These are phyloP conservation scores for Agaricales sp. DNA, from an alignment of 1,284 basidiomycete genomes.

Conservation along the genomic window DNA sequence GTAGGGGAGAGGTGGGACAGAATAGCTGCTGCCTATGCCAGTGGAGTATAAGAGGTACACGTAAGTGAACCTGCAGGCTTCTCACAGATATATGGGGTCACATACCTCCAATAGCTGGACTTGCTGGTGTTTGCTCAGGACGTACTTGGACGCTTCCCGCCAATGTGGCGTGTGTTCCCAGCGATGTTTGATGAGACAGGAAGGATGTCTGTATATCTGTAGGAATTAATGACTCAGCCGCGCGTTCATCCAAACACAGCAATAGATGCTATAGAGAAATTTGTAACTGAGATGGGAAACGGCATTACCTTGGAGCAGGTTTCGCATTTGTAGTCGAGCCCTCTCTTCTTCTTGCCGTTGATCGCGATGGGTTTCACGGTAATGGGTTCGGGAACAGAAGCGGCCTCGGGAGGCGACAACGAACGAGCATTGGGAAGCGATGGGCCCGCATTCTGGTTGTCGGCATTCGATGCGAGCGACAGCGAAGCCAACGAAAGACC, in stretches of 20 bases:
- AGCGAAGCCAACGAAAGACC: conserved; percentile 37
- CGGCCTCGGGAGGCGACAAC: conserved; percentile 6
- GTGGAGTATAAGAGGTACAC: neutral
- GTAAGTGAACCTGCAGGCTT: neutral
- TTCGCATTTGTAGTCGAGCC: conserved; percentile 86
- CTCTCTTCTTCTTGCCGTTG: conserved; percentile 53
- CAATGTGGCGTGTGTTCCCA: conserved; percentile 98
- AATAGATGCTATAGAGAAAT: too few species aligned
- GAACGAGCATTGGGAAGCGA: conserved; percentile 19
- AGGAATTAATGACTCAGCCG: conserved; percentile 5
- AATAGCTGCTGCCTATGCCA: conserved; percentile 90
- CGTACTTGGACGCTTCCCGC: conserved; percentile 91
- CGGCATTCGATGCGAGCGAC: conserved; percentile 44
- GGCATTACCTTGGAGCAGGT: conserved; percentile 73
- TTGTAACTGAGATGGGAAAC: conserved; percentile 1
- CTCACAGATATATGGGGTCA: conserved; percentile 9
- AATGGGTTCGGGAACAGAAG: conserved; percentile 17
- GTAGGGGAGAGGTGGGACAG: conserved; percentile 73
- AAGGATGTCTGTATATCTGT: conserved; percentile 89
- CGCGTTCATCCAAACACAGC: neutral
- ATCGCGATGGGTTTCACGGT: conserved; percentile 28
- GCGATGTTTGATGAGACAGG: conserved; percentile 91
- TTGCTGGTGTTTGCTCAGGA: conserved; percentile 95
- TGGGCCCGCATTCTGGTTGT: conserved; percentile 11
- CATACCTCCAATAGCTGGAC: conserved; percentile 89